phyloP scores from a whole-genome alignment of 2,329 filamentous ascomycete genomes.

The Talaromyces verruculosus region DNA sequence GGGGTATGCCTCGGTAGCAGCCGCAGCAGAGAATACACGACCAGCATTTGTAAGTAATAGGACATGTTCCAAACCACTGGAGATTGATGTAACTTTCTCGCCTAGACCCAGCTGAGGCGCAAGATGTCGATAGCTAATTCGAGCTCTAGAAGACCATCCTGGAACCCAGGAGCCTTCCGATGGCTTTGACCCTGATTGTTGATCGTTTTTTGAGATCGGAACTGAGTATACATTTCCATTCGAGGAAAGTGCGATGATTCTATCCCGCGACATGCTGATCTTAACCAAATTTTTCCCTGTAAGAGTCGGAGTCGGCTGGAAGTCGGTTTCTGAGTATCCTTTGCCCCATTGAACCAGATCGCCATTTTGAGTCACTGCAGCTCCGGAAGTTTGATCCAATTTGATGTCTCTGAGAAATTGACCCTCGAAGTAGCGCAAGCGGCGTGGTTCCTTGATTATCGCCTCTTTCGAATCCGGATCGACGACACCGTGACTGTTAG shows the following conservation, averaged over 20 bases:
- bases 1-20: constrained; percentile 75
- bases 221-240: constrained; percentile 81
- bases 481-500: constrained; percentile 79
- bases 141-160: constrained; percentile 63
- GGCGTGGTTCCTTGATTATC: constrained; percentile 74
- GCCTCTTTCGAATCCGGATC: constrained; percentile 77
- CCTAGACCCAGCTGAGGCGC: constrained; percentile 66
- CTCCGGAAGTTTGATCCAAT: constrained; percentile 77
- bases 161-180: constrained; percentile 70
- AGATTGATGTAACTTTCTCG: constrained; percentile 73
- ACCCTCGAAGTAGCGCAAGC: constrained; percentile 80
- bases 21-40: constrained; percentile 84
- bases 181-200: constrained; percentile 62
- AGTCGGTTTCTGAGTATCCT: constrained; percentile 66
- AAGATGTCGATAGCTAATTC: constrained; percentile 70
- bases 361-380: constrained; percentile 81
- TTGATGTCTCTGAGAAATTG: constrained; percentile 84
- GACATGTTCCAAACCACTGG: constrained; percentile 79
- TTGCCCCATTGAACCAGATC: constrained; percentile 90
- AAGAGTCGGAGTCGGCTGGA: constrained; percentile 68
- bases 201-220: constrained; percentile 72
- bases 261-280: constrained; percentile 74
- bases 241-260: constrained; percentile 74
- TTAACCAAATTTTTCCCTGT: constrained; percentile 77
- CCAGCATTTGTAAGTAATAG: constrained; percentile 81